Conservation (phyloP, 1,139 yeast genomes). For the Geotrichum klebahnii region DNA sequence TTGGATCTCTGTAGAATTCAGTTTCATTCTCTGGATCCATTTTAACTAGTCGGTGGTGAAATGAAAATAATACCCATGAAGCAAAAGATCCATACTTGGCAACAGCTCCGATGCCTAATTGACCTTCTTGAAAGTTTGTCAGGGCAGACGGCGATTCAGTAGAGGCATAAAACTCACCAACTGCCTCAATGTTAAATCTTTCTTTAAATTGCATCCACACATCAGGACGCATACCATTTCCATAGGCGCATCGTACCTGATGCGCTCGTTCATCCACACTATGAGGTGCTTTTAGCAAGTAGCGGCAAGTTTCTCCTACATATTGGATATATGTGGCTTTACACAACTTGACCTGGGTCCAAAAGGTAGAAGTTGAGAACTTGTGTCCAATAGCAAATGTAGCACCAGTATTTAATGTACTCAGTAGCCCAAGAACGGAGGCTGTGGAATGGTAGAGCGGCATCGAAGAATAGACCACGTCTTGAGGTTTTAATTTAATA, state of each 20-base stretch:
- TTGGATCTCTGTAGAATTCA: constrained; percentile 63
- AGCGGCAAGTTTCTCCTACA: constrained; percentile 94
- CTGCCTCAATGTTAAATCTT: constrained; percentile 66
- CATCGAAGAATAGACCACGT: constrained; percentile 84
- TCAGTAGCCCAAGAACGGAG: constrained; percentile 77
- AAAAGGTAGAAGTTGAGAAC: constrained; percentile 78
- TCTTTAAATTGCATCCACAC: constrained; percentile 79
- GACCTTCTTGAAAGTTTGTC: constrained; percentile 75
- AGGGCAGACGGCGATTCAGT: constrained; percentile 91
- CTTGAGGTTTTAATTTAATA: constrained; percentile 52
- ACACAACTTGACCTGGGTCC: constrained; percentile 79
- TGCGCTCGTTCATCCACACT: constrained; percentile 67
- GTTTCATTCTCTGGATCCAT: constrained; percentile 73
- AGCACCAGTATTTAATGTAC: constrained; percentile 61
- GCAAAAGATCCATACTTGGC: constrained; percentile 61
- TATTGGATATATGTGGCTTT: constrained; percentile 82
- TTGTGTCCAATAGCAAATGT: constrained; percentile 74
- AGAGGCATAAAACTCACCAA: constrained; percentile 92
- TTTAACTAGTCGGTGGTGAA: constrained; percentile 53
- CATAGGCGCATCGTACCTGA: constrained; percentile 68
- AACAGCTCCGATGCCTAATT: constrained; percentile 84
- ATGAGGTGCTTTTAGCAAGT: constrained; percentile 65
- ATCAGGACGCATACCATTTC: constrained; percentile 91
- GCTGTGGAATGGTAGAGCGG: constrained; percentile 96
- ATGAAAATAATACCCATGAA: constrained; percentile 20